Evolutionary conservation across 2,329 filamentous ascomycete species (phyloP), one percentile per base, ranked within the genome.

Genomic region (Botrytis galanthina): DNA sequence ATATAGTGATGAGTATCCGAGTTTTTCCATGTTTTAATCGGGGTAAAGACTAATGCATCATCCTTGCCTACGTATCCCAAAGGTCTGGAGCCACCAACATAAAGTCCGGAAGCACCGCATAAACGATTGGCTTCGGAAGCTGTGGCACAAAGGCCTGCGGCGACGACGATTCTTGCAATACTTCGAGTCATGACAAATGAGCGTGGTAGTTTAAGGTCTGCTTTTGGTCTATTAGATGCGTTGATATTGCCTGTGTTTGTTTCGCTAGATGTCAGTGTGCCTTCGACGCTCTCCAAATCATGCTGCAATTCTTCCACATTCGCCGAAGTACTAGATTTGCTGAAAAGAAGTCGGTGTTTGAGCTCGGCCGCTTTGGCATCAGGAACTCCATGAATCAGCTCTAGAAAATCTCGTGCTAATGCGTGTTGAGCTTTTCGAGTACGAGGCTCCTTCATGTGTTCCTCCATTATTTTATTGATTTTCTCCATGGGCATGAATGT

Each of bases 321-420:
- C 37, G 44, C 37, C 10, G 4, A 3, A n/a, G 10, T 9, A 26
- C 18, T 4, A 1, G 61, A n/a, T 37, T 46, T 72, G 35, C 32
- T 42, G 82, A 82, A 77, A 88, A 89, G 74, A 89, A 84, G 82
- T 67, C 80, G 81, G 79, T 91, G 89, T 75, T 86, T 84, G 44
- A 82, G 74, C 74, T 90, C 89, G 10, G 93, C 90, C 35, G 87
- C 84, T 22, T 87, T 81, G 0, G 95, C 94, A 75, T 87, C 87
- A 12, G 86, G 79, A 0, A 84, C 81, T 22, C 95, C 93, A 80
- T 98, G 94, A 1, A 94, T 88, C 3, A 99, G 86, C 68, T 91
- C 87, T 0, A 97, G 85, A 35, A 98, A 91, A 80, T 99, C 95
- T 69, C 86, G 88, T 0, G 96, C 96, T 3, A 99, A 88, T 0